phyloP scores from a whole-genome alignment of 2,329 filamentous ascomycete species.

The Apiospora malaysiana region DNA sequence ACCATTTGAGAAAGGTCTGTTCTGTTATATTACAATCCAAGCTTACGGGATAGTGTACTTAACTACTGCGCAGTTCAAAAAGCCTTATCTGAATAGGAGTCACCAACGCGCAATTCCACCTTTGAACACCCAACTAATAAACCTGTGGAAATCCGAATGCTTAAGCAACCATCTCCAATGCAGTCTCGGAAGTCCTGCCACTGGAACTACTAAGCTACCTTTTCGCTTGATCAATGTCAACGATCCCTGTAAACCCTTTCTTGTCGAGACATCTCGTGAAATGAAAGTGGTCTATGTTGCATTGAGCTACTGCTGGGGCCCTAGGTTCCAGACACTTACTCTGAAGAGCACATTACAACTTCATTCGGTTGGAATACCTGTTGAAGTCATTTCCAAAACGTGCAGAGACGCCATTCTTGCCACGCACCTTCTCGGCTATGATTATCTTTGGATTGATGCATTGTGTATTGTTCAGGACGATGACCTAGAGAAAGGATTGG shows the following conservation, averaged over 20 bases:
- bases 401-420: conserved; percentile 23
- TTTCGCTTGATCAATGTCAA: conserved; percentile 24
- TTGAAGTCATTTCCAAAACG: conserved; percentile 3
- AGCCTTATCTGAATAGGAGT: fast-evolving
- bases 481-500: not conserved
- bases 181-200: conserved; percentile 12
- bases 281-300: conserved; percentile 21
- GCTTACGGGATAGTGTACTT: not conserved
- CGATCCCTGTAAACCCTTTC: conserved; percentile 23
- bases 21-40: not conserved
- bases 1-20: not conserved
- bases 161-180: conserved; percentile 25
- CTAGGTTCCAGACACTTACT: not conserved
- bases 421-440: conserved; percentile 26
- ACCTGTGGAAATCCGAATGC: conserved; percentile 26
- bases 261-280: not conserved
- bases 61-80: not conserved
- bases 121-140: conserved; percentile 24
- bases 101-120: too few relatives aligned
- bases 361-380: conserved; percentile 20
- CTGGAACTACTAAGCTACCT: not conserved
- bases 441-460: conserved; percentile 34
- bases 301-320: conserved; percentile 28
- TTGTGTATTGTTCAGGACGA: conserved; percentile 21
- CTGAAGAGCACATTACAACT: conserved; percentile 19